phyloP scores from a whole-genome alignment of 169 alveolate species.

The Eimeria sp. region DNA sequence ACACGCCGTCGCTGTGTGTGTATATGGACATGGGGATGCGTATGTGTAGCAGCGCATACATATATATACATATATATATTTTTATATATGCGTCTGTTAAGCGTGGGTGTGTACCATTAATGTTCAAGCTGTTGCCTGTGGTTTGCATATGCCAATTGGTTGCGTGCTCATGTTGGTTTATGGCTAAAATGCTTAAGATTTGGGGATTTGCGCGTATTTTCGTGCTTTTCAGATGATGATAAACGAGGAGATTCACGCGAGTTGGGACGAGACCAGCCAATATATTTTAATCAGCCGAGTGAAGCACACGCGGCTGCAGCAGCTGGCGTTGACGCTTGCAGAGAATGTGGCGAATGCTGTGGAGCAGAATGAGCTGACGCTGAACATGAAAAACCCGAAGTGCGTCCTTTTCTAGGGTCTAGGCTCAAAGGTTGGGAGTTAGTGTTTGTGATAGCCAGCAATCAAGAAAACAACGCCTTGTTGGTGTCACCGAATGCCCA shows the following conservation, averaged over 20 bases:
- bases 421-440: neutral
- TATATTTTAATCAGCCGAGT: constrained; percentile 93
- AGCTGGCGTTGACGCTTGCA: constrained; percentile 90
- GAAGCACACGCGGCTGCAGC: constrained; percentile 94
- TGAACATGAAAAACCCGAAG: constrained; percentile 94
- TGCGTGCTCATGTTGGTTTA: too few species aligned
- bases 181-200: too few species aligned
- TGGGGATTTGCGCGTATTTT: neutral
- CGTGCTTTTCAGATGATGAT: constrained; percentile 90
- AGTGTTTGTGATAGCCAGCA: too few species aligned
- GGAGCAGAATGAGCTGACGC: constrained; percentile 92
- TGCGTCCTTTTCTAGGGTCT: constrained; percentile 21
- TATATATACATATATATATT: too few species aligned
- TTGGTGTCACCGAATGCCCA: too few species aligned
- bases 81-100: too few species aligned
- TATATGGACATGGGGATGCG: neutral
- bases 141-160: too few species aligned
- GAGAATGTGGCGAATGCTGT: constrained; percentile 92
- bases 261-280: constrained; percentile 95
- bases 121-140: too few species aligned
- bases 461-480: too few species aligned
- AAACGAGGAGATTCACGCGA: constrained; percentile 93
- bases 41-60: too few species aligned
- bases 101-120: too few species aligned
- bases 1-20: neutral